These are phyloP conservation scores for Gracilaria caudata DNA, from an alignment of 23 red algal species.

Conservation along the genomic window DNA sequence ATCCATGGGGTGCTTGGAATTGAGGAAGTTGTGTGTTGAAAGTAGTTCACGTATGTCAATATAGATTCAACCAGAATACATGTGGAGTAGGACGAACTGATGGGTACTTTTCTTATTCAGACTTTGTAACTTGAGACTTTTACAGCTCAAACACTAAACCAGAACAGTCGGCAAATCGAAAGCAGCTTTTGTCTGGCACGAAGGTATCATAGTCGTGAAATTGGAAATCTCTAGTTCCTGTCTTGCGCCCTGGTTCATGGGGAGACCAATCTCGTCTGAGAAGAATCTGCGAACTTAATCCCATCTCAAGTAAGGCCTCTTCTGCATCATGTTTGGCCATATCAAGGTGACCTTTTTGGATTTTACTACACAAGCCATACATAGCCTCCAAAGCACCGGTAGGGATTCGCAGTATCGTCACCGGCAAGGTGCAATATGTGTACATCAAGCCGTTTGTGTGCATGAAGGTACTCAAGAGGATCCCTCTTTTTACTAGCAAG, in stretches of 20 bases:
- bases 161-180: neutral
- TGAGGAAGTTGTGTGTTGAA: conserved; percentile 12
- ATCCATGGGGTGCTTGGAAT: conserved; percentile 75
- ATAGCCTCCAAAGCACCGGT: too few relatives aligned
- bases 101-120: conserved; percentile 25
- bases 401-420: too few relatives aligned
- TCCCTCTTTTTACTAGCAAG: too few relatives aligned
- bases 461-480: too few relatives aligned
- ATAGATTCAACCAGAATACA: conserved; percentile 3
- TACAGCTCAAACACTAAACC: conserved; percentile 20
- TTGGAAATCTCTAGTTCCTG: neutral
- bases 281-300: too few relatives aligned
- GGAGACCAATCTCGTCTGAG: too few relatives aligned
- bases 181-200: neutral
- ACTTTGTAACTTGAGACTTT: conserved; percentile 14
- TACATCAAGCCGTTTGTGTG: too few relatives aligned
- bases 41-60: neutral
- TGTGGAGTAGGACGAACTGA: conserved; percentile 11
- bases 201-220: neutral
- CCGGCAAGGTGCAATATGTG: too few relatives aligned
- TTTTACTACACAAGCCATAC: too few relatives aligned
- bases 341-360: too few relatives aligned
- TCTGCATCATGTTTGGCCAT: too few relatives aligned
- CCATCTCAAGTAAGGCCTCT: too few relatives aligned
- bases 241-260: neutral